A percentile compares a stretch with the other conserved stretches of the same genome.
phyloP scores from a whole-genome alignment of 225 moss, liverwort and hornwort genomes.

The Bryoerythrophyllum caledonicum region DNA sequence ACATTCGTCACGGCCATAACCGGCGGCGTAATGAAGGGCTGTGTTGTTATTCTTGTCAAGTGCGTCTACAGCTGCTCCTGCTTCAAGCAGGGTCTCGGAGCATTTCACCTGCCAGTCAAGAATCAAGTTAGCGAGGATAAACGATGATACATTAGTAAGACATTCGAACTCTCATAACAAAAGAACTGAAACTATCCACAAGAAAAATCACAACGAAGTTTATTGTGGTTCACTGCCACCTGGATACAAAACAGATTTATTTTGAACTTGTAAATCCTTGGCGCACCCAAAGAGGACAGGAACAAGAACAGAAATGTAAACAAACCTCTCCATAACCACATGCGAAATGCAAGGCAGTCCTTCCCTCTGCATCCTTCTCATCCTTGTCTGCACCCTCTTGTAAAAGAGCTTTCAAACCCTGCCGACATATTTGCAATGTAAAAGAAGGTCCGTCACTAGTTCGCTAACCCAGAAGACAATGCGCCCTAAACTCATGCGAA shows the following conservation, averaged over 20 bases:
- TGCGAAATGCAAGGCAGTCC: slow-evolving; percentile 97
- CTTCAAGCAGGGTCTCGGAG: slow-evolving; percentile 81
- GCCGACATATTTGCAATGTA: slow-evolving; percentile 25
- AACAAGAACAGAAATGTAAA: slow-evolving; percentile 14
- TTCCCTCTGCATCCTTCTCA: slow-evolving; percentile 93
- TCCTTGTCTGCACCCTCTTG: slow-evolving; percentile 95
- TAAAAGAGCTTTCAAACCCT: slow-evolving; percentile 83
- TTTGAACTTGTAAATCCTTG: background rate
- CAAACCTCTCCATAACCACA: slow-evolving; percentile 98
- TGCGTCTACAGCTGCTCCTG: slow-evolving; percentile 85
- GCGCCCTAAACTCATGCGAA: background rate
- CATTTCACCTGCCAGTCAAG: slow-evolving; percentile 69
- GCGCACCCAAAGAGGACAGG: background rate
- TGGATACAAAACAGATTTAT: background rate
- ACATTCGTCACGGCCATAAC: slow-evolving; percentile 91
- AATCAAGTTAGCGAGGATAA: background rate
- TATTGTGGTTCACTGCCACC: background rate
- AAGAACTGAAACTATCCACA: slow-evolving; percentile 1
- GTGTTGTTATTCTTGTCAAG: slow-evolving; percentile 99
- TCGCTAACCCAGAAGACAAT: slow-evolving; percentile 9
- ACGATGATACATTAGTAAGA: background rate
- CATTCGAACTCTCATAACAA: background rate
- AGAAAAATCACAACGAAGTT: background rate
- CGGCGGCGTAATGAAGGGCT: slow-evolving; percentile 95
- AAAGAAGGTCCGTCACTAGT: slow-evolving; percentile 22